Evolutionary conservation across 2,329 filamentous ascomycete genomes (phyloP).

Genomic region (Cordyceps pruinosa): DNA sequence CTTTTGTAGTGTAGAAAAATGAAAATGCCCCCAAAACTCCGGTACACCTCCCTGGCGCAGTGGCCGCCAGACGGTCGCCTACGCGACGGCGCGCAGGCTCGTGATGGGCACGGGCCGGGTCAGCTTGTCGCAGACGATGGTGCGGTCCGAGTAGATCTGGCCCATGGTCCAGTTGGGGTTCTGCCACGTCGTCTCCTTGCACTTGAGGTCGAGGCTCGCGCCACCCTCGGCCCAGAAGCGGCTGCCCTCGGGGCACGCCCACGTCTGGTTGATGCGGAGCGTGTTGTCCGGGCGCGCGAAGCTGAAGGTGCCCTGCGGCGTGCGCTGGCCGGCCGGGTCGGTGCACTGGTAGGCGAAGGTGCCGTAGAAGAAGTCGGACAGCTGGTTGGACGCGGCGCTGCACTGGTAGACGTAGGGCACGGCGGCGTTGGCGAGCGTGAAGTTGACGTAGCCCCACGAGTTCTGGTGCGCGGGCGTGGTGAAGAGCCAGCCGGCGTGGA

Average conservation of each 20-base stretch:
- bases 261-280: conserved; percentile 42
- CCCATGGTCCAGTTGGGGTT: conserved; percentile 27
- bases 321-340: conserved; percentile 21
- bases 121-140: conserved; percentile 22
- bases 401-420: conserved; percentile 33
- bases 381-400: conserved; percentile 33
- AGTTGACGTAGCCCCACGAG: conserved; percentile 39
- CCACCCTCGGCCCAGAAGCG: conserved; percentile 24
- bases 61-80: neutral
- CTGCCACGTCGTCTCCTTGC: conserved; percentile 21
- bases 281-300: conserved; percentile 31
- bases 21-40: neutral
- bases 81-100: conserved; percentile 22
- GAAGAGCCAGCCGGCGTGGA: conserved; percentile 42
- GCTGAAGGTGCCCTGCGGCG: conserved; percentile 32
- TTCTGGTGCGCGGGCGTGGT: conserved; percentile 46
- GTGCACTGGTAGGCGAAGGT: conserved; percentile 37
- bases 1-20: neutral
- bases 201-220: conserved; percentile 23
- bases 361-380: conserved; percentile 45
- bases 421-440: conserved; percentile 42
- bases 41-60: too few species aligned
- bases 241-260: conserved; percentile 36
- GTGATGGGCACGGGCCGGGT: conserved; percentile 21
- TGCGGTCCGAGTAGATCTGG: conserved; percentile 25